A percentile compares a stretch with the other conserved stretches of the same genome.
phyloP scores from a whole-genome alignment of 140 eudicot genomes.

The Erigeron philadelphicus region DNA sequence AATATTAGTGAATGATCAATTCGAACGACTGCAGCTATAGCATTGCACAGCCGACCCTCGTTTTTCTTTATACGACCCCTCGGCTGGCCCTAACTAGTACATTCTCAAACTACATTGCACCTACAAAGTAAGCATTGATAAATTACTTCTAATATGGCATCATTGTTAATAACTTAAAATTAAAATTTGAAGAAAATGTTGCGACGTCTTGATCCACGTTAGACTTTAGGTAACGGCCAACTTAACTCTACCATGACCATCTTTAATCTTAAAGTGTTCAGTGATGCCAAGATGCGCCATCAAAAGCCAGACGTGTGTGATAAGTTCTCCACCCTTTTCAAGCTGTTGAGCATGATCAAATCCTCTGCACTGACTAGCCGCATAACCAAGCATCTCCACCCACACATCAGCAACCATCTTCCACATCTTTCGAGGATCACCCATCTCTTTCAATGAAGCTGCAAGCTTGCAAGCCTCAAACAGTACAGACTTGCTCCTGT shows the following conservation, averaged over 20 bases:
- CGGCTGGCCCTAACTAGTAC: no score
- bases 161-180: no score
- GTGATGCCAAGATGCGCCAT: conserved; percentile 62
- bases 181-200: no score
- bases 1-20: no score
- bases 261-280: conserved; percentile 47
- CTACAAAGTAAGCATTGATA: no score
- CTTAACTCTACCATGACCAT: conserved; percentile 53
- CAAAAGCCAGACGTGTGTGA: conserved; percentile 59
- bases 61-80: no score
- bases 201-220: not conserved
- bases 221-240: conserved; percentile 25
- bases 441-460: conserved; percentile 20
- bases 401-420: conserved; percentile 43
- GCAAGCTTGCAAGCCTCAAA: conserved; percentile 64
- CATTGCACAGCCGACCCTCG: no score
- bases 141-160: no score
- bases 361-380: conserved; percentile 51
- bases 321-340: conserved; percentile 48
- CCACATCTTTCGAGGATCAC: conserved; percentile 35
- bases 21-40: no score
- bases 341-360: conserved; percentile 53
- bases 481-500: conserved; percentile 46
- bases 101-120: no score
- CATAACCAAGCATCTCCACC: conserved; percentile 52